Conservation (phyloP, 495 filamentous ascomycete genomes). For the Bathelium albidoporum region DNA sequence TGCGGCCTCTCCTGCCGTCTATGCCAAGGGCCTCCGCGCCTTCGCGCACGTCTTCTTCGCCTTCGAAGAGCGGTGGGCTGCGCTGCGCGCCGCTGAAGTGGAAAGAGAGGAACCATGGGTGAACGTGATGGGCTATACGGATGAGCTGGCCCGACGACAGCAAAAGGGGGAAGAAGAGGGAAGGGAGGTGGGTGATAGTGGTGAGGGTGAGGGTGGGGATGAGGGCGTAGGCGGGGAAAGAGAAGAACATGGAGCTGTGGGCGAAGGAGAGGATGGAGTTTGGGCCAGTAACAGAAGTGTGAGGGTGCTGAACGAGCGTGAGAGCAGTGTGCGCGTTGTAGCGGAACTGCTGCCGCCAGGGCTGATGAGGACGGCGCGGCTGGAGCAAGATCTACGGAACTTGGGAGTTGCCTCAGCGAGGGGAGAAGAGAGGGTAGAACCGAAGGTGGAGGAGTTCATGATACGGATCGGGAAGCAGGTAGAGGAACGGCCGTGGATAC, state of each 20-base stretch:
- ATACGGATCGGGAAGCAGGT: constrained; percentile 29
- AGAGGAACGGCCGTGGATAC: constrained; percentile 36
- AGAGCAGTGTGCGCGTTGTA: constrained; percentile 14
- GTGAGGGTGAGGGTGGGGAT: neutral
- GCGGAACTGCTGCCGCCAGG: constrained; percentile 20
- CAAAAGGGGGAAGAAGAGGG: neutral
- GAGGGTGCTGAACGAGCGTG: neutral
- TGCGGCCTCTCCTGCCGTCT: constrained; percentile 23
- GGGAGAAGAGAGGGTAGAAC: neutral
- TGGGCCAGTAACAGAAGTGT: neutral
- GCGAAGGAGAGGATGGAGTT: neutral
- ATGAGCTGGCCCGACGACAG: neutral
- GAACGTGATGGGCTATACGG: neutral
- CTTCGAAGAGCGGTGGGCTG: constrained; percentile 35
- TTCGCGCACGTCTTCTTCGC: constrained; percentile 38
- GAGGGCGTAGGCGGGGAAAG: neutral
- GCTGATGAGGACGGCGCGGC: constrained; percentile 16
- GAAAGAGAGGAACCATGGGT: neutral
- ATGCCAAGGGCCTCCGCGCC: constrained; percentile 34
- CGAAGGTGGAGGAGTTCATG: constrained; percentile 15
- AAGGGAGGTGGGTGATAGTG: neutral
- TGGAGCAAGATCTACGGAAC: constrained; percentile 22
- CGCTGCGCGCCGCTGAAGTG: constrained; percentile 16
- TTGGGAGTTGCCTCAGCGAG: constrained; percentile 7
- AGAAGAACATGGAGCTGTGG: neutral